phyloP scores from a whole-genome alignment of 2,329 filamentous ascomycete species.

The Phyllosticta ampelicida region DNA sequence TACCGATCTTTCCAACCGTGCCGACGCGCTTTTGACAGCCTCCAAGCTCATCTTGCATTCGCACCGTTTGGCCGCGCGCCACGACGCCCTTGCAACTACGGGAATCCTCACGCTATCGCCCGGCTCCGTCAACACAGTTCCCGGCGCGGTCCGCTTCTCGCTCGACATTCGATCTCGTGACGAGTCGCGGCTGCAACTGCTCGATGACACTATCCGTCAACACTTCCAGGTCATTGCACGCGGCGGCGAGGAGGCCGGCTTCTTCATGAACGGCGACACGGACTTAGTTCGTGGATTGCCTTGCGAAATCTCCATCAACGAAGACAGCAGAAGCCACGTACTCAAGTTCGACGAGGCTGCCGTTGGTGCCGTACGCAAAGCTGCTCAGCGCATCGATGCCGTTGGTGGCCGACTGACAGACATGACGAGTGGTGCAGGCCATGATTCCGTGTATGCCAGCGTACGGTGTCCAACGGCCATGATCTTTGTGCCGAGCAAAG shows the following conservation, averaged over 20 bases:
- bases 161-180: slow-evolving; percentile 55
- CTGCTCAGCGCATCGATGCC: slow-evolving; percentile 40
- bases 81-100: slow-evolving; percentile 55
- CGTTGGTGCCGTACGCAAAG: slow-evolving; percentile 51
- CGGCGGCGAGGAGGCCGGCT: neutral
- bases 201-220: slow-evolving; percentile 45
- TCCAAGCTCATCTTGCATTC: slow-evolving; percentile 57
- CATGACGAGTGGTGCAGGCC: slow-evolving; percentile 55
- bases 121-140: slow-evolving; percentile 64
- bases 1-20: slow-evolving; percentile 54
- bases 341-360: slow-evolving; percentile 58
- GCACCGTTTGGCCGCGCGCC: slow-evolving; percentile 49
- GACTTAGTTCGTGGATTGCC: slow-evolving; percentile 44
- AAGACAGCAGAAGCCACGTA: slow-evolving; percentile 52
- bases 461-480: slow-evolving; percentile 33
- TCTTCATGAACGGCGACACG: slow-evolving; percentile 14
- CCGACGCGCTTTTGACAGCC: slow-evolving; percentile 58
- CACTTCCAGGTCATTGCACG: slow-evolving; percentile 50
- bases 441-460: slow-evolving; percentile 42
- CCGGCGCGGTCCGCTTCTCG: slow-evolving; percentile 55
- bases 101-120: slow-evolving; percentile 58
- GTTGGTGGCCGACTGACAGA: slow-evolving; percentile 49
- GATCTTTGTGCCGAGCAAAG: slow-evolving; percentile 29
- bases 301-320: slow-evolving; percentile 46
- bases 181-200: slow-evolving; percentile 45